Evolutionary conservation across 768 basidiomycete species (phyloP), one percentile per base, ranked within the genome.

Genomic region (Trametes coccinea): DNA sequence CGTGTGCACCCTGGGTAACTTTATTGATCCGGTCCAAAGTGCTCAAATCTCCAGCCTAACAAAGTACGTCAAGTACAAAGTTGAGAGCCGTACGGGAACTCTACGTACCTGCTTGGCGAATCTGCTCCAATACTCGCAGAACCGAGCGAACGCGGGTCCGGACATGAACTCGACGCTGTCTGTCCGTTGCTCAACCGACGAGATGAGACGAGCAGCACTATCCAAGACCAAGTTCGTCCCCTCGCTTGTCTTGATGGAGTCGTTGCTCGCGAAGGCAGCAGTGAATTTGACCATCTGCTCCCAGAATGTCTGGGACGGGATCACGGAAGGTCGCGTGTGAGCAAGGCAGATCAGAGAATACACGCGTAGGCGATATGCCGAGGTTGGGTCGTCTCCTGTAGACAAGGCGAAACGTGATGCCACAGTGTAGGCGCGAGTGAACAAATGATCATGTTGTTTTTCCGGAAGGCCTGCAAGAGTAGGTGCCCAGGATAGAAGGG

Each of bases 41-140:
- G 72, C 65, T 33, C 71, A 66, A 22, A 40, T 70, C 66, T 14
- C 66, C 60, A 4, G 61, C 51, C 69, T 70, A 6, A 33, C 10
- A 39, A 4, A 50, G 5, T 17, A 27, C 34, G 6, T n/a, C 17
- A 17, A 29, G 11, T 33, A 45, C 3, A 6, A 41, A 44, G 4
- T 53, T 51, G 17, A 69, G 46, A 2, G 56, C 79, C 59, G 50
- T 22, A 22, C 22, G 22, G 22, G 22, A 1, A 22, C 22, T 22
- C 22, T 22, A 22, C 22, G 22, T 22, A 88, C 91, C 76, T 79
- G 79, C 67, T 82, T 84, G 0, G 90, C 89, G 64, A 91, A 82
- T 17, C 74, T 76, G 65, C 84, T 80, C 85, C 91, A 91, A 56
- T 83, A 84, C 64, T 92, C 89, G 69, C 89, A 91, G 70, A 89